Percentiles rank a stretch among this genome's conserved stretches.
These are phyloP conservation scores for Citropsis articulata DNA, from an alignment of 345 rosid genomes.

Conservation along the genomic window DNA sequence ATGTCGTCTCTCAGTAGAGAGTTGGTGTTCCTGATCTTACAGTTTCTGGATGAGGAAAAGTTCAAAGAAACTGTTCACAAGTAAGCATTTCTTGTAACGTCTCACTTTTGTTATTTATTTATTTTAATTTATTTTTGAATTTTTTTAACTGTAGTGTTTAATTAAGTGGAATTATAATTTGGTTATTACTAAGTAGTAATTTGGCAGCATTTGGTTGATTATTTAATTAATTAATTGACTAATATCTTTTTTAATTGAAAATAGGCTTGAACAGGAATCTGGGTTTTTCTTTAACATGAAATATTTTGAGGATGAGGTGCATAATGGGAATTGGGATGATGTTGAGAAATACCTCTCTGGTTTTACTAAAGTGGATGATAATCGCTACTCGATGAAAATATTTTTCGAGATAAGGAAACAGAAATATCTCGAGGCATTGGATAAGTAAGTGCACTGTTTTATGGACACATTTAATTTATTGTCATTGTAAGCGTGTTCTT, in stretches of 20 bases:
- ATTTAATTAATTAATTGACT: no score
- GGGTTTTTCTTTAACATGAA: conserved; percentile 99
- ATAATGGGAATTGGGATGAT: conserved; percentile 96
- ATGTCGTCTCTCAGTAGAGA: conserved; percentile 99
- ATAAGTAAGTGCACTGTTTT: conserved; percentile 54
- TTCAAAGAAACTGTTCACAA: conserved; percentile 98
- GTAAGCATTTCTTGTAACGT: conserved; percentile 37
- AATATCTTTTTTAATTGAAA: conserved; percentile 10
- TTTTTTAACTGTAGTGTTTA: not conserved
- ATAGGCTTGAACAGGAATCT: conserved; percentile 98
- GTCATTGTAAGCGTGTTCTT: not conserved
- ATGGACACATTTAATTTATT: not conserved
- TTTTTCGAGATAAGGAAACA: conserved; percentile 99
- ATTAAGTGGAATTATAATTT: not conserved
- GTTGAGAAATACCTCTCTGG: conserved; percentile 98
- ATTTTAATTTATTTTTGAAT: not conserved
- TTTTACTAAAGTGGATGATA: conserved; percentile 95
- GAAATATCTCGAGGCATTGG: conserved; percentile 98
- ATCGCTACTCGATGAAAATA: conserved; percentile 96
- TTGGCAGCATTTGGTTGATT: conserved; percentile 20
- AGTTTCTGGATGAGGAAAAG: conserved; percentile 99
- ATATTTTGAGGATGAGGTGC: conserved; percentile 98
- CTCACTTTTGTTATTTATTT: not conserved
- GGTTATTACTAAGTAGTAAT: conserved; percentile 1
- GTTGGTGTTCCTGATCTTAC: conserved; percentile 96